Percentiles rank a stretch among this genome's conserved stretches.
Evolutionary conservation across 169 alveolate genomes (phyloP).

Genomic region (Perkinsus olseni): DNA sequence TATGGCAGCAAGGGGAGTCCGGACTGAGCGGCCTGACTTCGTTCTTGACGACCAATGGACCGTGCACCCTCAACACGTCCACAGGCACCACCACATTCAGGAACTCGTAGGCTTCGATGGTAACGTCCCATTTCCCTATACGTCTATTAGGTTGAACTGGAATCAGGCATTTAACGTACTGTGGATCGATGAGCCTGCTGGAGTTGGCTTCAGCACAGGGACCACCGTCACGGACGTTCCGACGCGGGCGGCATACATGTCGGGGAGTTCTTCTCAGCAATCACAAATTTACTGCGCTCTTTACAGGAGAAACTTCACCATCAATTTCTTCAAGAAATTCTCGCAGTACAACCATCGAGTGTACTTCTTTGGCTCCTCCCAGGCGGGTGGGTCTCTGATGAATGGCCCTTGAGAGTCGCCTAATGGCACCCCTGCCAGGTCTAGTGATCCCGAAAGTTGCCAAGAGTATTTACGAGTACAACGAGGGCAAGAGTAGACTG

Average conservation of each 20-base stretch:
- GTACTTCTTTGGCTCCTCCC: neutral
- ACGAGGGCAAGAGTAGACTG: neutral
- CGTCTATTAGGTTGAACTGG: neutral
- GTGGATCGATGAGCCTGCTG: neutral
- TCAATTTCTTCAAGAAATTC: neutral
- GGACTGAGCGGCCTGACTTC: neutral
- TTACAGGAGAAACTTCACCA: neutral
- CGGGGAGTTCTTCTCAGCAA: neutral
- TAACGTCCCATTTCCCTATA: neutral
- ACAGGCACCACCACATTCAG: neutral
- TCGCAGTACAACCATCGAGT: neutral
- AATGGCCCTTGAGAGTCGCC: neutral
- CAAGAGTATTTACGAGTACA: neutral
- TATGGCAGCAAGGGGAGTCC: neutral
- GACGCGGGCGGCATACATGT: neutral
- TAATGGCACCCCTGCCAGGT: neutral
- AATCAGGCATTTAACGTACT: neutral
- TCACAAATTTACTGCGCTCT: neutral
- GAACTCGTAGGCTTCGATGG: neutral
- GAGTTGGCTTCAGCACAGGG: neutral
- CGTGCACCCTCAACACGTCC: neutral
- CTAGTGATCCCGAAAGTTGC: neutral
- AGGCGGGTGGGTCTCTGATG: neutral
- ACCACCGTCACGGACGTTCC: neutral
- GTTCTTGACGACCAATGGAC: neutral